These are phyloP conservation scores for Brettanomyces naardenensis DNA, from an alignment of 805 yeast genomes.

Conservation along the genomic window DNA sequence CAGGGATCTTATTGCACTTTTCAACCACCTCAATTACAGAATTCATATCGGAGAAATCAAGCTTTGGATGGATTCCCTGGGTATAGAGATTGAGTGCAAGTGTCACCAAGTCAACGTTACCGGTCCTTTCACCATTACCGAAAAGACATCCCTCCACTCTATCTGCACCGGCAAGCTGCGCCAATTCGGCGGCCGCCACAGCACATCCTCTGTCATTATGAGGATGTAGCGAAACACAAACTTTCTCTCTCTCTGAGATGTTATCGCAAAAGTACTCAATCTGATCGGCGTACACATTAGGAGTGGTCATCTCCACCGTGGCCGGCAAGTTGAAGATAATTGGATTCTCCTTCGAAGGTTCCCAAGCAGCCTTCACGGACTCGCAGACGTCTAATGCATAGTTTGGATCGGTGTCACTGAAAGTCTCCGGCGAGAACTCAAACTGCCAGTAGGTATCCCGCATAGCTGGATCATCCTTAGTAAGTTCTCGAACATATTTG, in stretches of 20 bases:
- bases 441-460: slow-evolving; percentile 58
- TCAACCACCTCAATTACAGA: slow-evolving; percentile 67
- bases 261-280: slow-evolving; percentile 63
- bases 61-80: slow-evolving; percentile 64
- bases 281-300: slow-evolving; percentile 80
- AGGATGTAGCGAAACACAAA: slow-evolving; percentile 71
- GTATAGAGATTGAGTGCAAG: slow-evolving; percentile 71
- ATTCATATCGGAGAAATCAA: slow-evolving; percentile 63
- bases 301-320: slow-evolving; percentile 75
- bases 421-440: slow-evolving; percentile 78
- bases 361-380: slow-evolving; percentile 72
- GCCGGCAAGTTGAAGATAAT: slow-evolving; percentile 80
- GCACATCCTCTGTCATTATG: slow-evolving; percentile 86
- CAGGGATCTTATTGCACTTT: slow-evolving; percentile 73
- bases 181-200: slow-evolving; percentile 83
- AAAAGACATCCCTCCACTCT: slow-evolving; percentile 81
- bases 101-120: slow-evolving; percentile 77
- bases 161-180: slow-evolving; percentile 80
- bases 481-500: slow-evolving; percentile 51
- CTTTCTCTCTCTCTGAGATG: slow-evolving; percentile 57
- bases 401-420: slow-evolving; percentile 61
- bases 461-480: slow-evolving; percentile 56
- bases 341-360: slow-evolving; percentile 53
- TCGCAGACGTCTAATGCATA: slow-evolving; percentile 61
- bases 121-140: slow-evolving; percentile 85